Base-by-base conservation (phyloP, 352 stramenopile genomes). In the Globisporangium alternatum region DNA sequence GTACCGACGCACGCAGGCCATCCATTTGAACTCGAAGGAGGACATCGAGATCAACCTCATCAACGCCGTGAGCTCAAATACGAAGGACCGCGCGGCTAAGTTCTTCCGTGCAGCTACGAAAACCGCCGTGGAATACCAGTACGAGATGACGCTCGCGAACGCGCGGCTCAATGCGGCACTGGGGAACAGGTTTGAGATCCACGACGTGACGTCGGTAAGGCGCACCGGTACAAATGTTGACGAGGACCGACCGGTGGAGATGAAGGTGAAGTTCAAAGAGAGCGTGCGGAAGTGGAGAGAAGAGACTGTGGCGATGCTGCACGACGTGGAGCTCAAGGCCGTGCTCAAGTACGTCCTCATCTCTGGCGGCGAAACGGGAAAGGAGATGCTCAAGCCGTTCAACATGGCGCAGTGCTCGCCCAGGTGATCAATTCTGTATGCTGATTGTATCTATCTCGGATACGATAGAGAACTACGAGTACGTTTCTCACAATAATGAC, bases 331-430 rank as follows among this genome's bases (percentile, higher is more conserved):
- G 60, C 61, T 96, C 28, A 79, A 81, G 25, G 83, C 86, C 0
- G 78, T 83, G 59, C 60, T 96, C 65, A 92, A 96, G 62, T 95
- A 95, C 66, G 83, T 95, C 21, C 69, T 95, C 53, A 65, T 95
- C 33, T 91, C 83, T 31, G 80, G 82, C 8, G 86, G 84, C 10
- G 88, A 94, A 57, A 91, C 83, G 30, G 86, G 85, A 1, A 75
- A 73, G 21, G 88, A 96, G 60, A 95, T 95, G 88, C 81, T 96
- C 59, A 96, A 96, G 72, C 86, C 86, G 8, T 96, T 96, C 62
- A 96, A 96, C 65, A 96, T 96, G 88, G 88, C 88, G 1, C 86
- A 96, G 61, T 74, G 76, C 5, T 96, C 88, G 2, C 84, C 85
- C 6, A 75, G 88, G 81, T 88, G 56, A 21, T 39, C 5, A 25